Evolutionary conservation across 805 yeast species (phyloP), one percentile per base, ranked within the genome.

Genomic region (Wickerhamiella bombiphila): DNA sequence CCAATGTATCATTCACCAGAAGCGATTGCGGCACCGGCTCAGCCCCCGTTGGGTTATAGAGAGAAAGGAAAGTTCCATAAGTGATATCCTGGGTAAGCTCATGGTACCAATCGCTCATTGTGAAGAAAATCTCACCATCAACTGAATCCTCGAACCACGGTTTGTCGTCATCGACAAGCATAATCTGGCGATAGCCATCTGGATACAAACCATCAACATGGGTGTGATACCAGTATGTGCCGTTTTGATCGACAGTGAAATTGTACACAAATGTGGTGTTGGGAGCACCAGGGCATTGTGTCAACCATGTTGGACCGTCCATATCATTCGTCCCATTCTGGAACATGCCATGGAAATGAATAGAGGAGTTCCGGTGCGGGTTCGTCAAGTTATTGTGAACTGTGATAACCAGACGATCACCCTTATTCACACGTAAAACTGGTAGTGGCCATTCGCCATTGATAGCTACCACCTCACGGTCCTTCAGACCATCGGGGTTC

Each of bases 181-280:
- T 70, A 21, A 64, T 52, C 35, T 59, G 65, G 22, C 68, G 57
- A 39, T 63, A 54, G 56, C 98, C 98, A 56, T 91, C 97, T 58
- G 91, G 86, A 52, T 85, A 85, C 60, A 86, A 93, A 49, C 86
- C 88, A 17, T 68, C 60, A 25, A 86, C 74, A 63, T 91, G 98
- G 22, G 97, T 82, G 60, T 91, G 98, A 67, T 88, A 91, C 98
- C 98, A 91, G 68, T 67, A 91, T 15, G 94, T 71, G 52, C 98
- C 98, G 41, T 67, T 73, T 61, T 91, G 95, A 35, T 70, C 71
- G 43, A 85, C 82, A 20, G 94, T 79, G 60, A 91, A 91, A 65
- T 88, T 85, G 67, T 91, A 91, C 45, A 76, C 59, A 60, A 72
- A 65, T 15, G 80, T 69, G 43, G 71, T 70, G 38, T 80, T 80